Conservation (phyloP, 495 filamentous ascomycete genomes). For the Penicillium canariense region DNA sequence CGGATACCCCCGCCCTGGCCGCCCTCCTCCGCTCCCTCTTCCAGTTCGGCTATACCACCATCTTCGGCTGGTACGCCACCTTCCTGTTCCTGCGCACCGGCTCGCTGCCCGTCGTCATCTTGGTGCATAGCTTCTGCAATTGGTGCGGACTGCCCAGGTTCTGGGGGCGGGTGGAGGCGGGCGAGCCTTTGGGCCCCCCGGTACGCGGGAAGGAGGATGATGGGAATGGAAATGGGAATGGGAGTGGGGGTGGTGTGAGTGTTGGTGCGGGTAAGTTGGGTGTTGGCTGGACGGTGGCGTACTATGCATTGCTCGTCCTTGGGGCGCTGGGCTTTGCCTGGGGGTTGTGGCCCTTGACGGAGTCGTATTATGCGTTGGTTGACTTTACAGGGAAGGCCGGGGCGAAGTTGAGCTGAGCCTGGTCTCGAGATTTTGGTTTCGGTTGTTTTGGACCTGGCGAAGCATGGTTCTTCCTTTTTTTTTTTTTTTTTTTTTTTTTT, state of each 20-base stretch:
- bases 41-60: constrained; percentile 87
- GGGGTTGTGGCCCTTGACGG: constrained; percentile 70
- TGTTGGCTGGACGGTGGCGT: constrained; percentile 68
- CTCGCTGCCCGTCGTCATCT: constrained; percentile 66
- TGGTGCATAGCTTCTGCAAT: constrained; percentile 89
- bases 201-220: constrained; percentile 43
- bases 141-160: constrained; percentile 84
- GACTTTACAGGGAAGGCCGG: constrained; percentile 24
- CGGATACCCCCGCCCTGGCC: constrained; percentile 57
- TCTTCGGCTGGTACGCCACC: constrained; percentile 90
- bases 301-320: constrained; percentile 69
- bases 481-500: too few species aligned
- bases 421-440: neutral
- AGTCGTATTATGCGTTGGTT: constrained; percentile 49
- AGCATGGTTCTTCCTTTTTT: too few species aligned
- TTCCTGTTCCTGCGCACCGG: constrained; percentile 90
- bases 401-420: neutral
- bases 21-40: constrained; percentile 69
- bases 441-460: too few species aligned
- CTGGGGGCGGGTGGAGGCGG: constrained; percentile 69
- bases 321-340: constrained; percentile 70
- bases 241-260: constrained; percentile 7
- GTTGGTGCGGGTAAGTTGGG: constrained; percentile 26
- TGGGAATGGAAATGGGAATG: constrained; percentile 42
- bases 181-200: constrained; percentile 29